These are phyloP conservation scores for Rhynchosporium secalis DNA, from an alignment of 2,329 filamentous ascomycete genomes.

Conservation along the genomic window DNA sequence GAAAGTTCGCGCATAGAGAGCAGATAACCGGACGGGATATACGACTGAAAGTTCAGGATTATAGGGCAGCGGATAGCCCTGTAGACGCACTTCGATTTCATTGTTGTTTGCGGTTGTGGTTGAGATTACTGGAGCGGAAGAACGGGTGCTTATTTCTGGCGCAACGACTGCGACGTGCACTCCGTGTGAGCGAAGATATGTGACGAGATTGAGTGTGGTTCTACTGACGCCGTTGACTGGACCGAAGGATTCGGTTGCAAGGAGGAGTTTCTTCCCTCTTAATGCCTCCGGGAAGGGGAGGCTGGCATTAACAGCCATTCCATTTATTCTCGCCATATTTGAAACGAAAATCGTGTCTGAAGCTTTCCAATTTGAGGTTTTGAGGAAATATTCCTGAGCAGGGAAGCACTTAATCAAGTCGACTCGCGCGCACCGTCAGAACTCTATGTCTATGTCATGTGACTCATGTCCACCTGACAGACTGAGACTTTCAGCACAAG, in stretches of 20 bases:
- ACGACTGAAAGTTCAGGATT: conserved; percentile 71
- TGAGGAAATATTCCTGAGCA: background rate
- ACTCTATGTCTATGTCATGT: background rate
- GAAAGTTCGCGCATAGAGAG: conserved; percentile 61
- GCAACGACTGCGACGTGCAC: conserved; percentile 67
- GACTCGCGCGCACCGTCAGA: conserved; percentile 7
- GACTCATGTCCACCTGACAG: conserved; percentile 1
- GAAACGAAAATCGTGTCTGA: background rate
- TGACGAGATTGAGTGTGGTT: conserved; percentile 68
- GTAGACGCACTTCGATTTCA: conserved; percentile 56
- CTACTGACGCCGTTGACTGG: conserved; percentile 73
- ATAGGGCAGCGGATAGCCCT: conserved; percentile 67
- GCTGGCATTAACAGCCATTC: background rate
- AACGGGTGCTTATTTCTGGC: conserved; percentile 54
- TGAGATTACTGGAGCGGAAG: conserved; percentile 28
- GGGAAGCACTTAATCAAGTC: background rate
- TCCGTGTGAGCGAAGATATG: conserved; percentile 64
- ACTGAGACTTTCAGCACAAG: conserved; percentile 1
- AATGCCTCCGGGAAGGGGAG: conserved; percentile 47
- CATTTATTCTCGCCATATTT: background rate
- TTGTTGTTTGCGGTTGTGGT: conserved; percentile 35
- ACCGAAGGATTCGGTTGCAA: conserved; percentile 71
- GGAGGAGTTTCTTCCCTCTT: conserved; percentile 61
- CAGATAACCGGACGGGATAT: conserved; percentile 65
- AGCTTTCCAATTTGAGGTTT: background rate